A percentile compares a stretch with the other conserved stretches of the same genome.
phyloP scores from a whole-genome alignment of 148 eudicot species.

The Heliosperma pusillum region DNA sequence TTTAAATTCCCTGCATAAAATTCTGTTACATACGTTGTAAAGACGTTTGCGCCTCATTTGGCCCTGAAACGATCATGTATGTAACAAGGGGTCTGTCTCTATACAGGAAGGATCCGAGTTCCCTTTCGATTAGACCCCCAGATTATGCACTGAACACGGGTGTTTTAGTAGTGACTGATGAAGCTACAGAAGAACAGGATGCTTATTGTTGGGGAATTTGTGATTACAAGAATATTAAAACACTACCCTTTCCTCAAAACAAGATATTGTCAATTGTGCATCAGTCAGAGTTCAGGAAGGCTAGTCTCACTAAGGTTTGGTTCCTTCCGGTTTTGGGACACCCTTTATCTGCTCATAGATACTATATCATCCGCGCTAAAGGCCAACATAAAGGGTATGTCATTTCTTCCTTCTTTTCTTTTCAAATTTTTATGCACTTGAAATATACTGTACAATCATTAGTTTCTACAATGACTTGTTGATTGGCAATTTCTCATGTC shows the following conservation, averaged over 20 bases:
- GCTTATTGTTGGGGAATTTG: conserved; percentile 58
- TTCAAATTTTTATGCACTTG: not conserved
- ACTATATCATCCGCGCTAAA: conserved; percentile 60
- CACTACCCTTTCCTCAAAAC: conserved; percentile 76
- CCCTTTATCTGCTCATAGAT: conserved; percentile 68
- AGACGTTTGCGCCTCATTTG: not conserved
- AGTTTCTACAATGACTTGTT: no score
- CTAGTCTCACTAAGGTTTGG: conserved; percentile 60
- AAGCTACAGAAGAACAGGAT: conserved; percentile 54
- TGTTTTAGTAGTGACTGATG: conserved; percentile 61
- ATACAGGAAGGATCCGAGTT: conserved; percentile 50
- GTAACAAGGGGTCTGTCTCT: conserved; percentile 65
- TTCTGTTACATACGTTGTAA: not conserved
- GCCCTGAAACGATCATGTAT: conserved; percentile 37
- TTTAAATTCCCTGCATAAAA: no score
- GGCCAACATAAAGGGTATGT: conserved; percentile 68
- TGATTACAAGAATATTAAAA: conserved; percentile 43
- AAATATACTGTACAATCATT: no score
- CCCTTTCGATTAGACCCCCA: conserved; percentile 45
- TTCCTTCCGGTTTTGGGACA: conserved; percentile 68
- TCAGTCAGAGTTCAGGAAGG: conserved; percentile 31
- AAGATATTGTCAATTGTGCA: conserved; percentile 58
- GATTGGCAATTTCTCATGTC: no score
- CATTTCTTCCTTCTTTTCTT: not conserved
- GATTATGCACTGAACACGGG: conserved; percentile 54